phyloP scores from a whole-genome alignment of 768 basidiomycete genomes.

The Hypsizygus marmoreus region DNA sequence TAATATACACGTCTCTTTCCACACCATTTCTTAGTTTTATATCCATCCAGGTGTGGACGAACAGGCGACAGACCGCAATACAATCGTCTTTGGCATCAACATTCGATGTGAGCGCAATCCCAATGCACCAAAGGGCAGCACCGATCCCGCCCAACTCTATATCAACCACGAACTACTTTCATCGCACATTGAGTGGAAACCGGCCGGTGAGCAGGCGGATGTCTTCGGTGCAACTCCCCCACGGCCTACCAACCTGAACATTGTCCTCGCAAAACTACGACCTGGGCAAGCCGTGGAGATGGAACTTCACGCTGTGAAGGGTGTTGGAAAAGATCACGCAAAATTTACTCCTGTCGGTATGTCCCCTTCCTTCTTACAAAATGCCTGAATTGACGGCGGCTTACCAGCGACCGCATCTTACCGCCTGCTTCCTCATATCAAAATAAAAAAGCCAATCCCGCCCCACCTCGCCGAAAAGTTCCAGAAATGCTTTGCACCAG shows the following conservation, averaged over 20 bases:
- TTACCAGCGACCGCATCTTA: conserved; percentile 89
- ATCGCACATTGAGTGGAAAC: conserved; percentile 70
- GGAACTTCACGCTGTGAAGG: conserved; percentile 90
- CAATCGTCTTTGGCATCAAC: conserved; percentile 82
- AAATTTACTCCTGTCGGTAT: conserved; percentile 95
- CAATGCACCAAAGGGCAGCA: conserved; percentile 51
- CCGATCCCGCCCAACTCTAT: conserved; percentile 67
- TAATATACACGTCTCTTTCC: conserved; percentile 1
- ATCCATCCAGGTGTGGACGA: conserved; percentile 41
- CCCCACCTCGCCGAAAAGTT: conserved; percentile 80
- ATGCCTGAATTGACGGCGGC: background rate
- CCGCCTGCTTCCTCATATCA: conserved; percentile 85
- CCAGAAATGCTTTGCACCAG: conserved; percentile 82
- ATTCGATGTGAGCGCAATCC: conserved; percentile 65
- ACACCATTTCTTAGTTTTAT: background rate
- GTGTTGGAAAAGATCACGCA: conserved; percentile 92
- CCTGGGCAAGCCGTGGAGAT: conserved; percentile 88
- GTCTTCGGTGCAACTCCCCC: conserved; percentile 60
- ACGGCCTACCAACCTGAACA: conserved; percentile 72
- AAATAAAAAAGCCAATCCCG: conserved; percentile 74
- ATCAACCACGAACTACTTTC: conserved; percentile 70
- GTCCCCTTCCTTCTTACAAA: conserved; percentile 19
- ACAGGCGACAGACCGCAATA: conserved; percentile 84
- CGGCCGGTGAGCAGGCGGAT: conserved; percentile 77
- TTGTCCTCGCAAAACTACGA: conserved; percentile 87